A percentile compares a stretch with the other conserved stretches of the same genome.
Conservation (phyloP, 148 eudicot genomes). For the Fagopyrum esculentum region DNA sequence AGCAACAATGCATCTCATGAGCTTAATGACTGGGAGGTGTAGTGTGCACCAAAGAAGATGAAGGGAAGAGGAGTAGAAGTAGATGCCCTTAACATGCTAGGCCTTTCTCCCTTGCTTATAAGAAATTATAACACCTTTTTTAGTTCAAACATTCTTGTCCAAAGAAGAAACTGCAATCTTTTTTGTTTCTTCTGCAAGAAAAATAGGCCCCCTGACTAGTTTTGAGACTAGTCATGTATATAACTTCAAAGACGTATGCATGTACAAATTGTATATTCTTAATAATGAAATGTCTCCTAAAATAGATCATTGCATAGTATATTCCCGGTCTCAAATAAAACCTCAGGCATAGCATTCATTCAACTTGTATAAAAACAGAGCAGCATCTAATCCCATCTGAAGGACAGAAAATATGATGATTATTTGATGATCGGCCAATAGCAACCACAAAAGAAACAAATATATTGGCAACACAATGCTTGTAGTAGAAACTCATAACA, state of each 20-base stretch:
- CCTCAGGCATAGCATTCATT: not conserved
- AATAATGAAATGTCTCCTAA: not conserved
- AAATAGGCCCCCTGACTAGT: not conserved
- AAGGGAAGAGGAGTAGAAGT: not conserved
- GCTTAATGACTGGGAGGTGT: conserved; percentile 13
- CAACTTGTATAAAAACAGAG: not conserved
- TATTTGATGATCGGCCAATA: not conserved
- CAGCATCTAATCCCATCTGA: not conserved
- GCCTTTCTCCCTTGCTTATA: not conserved
- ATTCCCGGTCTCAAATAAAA: not conserved
- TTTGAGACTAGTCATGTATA: not conserved
- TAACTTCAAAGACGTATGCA: not conserved
- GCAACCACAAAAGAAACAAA: not conserved
- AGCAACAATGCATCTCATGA: not conserved
- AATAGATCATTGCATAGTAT: not conserved
- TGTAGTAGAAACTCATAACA: not conserved
- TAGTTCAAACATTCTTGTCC: not conserved
- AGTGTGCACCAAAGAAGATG: not conserved
- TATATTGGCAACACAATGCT: not conserved
- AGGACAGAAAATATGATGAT: not conserved
- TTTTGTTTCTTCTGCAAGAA: not conserved
- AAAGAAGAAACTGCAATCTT: not conserved
- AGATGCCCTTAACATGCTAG: not conserved
- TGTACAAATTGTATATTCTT: not conserved
- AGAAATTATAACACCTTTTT: not conserved